Evolutionary conservation across 352 stramenopile species (phyloP).

Genomic region (Phytophthora europaea): DNA sequence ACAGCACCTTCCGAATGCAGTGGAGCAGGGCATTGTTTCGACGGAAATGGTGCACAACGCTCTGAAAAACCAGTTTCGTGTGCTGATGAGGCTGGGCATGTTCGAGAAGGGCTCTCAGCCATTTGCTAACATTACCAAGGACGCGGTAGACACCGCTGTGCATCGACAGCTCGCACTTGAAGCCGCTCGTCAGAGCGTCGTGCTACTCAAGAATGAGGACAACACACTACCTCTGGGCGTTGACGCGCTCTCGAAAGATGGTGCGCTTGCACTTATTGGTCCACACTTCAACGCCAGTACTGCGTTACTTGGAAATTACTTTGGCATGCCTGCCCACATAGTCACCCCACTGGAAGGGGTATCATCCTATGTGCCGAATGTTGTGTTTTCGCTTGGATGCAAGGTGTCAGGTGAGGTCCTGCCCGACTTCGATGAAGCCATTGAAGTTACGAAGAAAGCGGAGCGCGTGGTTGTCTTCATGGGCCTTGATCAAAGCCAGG

Average conservation of each 20-base stretch:
- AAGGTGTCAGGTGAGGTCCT: conserved; percentile 63
- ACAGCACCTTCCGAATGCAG: conserved; percentile 66
- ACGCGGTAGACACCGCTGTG: conserved; percentile 59
- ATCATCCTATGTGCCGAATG: conserved; percentile 37
- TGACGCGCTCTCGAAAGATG: conserved; percentile 25
- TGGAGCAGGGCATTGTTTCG: conserved; percentile 72
- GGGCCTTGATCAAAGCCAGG: conserved; percentile 70
- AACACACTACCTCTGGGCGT: conserved; percentile 64
- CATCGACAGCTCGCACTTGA: conserved; percentile 73
- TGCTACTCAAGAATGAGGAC: conserved; percentile 92
- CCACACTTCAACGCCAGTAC: conserved; percentile 77
- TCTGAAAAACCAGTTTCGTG: conserved; percentile 82
- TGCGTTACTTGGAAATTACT: conserved; percentile 83
- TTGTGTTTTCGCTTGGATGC: conserved; percentile 55
- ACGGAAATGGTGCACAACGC: conserved; percentile 70
- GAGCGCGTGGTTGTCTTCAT: conserved; percentile 72
- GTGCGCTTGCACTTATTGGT: conserved; percentile 74
- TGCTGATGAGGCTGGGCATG: conserved; percentile 91
- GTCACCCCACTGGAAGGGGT: conserved; percentile 67
- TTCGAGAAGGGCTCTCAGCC: conserved; percentile 86
- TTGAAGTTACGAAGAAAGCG: conserved; percentile 42
- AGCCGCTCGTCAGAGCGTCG: conserved; percentile 78
- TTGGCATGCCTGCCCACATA: conserved; percentile 68
- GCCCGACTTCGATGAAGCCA: conserved; percentile 62
- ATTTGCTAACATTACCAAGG: conserved; percentile 61